Conservation (phyloP, 805 yeast genomes). For the Cyberlindnera sargentensis region DNA sequence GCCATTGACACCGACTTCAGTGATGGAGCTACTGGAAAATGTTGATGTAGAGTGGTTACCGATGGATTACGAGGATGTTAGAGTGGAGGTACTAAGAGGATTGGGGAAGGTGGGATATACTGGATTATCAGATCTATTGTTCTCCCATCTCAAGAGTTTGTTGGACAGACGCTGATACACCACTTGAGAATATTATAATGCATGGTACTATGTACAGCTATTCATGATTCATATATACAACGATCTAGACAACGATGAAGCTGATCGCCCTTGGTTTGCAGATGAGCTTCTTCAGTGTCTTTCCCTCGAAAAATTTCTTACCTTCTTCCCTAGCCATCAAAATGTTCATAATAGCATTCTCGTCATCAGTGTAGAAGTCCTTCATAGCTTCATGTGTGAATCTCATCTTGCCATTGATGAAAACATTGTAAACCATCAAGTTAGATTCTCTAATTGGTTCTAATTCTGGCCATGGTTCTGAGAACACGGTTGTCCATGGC, state of each 20-base stretch:
- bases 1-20: conserved; percentile 41
- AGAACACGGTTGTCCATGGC: conserved; percentile 45
- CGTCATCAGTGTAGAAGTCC: conserved; percentile 27
- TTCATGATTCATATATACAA: not conserved
- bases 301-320: conserved; percentile 33
- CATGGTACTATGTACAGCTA: not conserved
- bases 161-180: conserved; percentile 20
- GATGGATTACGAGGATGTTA: conserved; percentile 37
- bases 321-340: conserved; percentile 31
- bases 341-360: conserved; percentile 30
- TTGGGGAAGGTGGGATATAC: conserved; percentile 36
- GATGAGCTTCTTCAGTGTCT: conserved; percentile 45
- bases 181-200: not conserved
- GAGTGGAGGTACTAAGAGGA: conserved; percentile 35
- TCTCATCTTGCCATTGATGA: conserved; percentile 68
- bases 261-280: conserved; percentile 34
- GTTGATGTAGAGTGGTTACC: conserved; percentile 29
- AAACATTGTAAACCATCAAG: conserved; percentile 42
- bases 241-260: conserved; percentile 12
- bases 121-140: conserved; percentile 44
- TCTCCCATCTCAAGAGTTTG: conserved; percentile 47
- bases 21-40: conserved; percentile 24
- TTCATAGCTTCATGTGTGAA: conserved; percentile 34
- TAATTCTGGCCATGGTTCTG: conserved; percentile 57
- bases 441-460: conserved; percentile 33